Conservation (phyloP, 2,329 filamentous ascomycete species). For the Knufia fluminis region DNA sequence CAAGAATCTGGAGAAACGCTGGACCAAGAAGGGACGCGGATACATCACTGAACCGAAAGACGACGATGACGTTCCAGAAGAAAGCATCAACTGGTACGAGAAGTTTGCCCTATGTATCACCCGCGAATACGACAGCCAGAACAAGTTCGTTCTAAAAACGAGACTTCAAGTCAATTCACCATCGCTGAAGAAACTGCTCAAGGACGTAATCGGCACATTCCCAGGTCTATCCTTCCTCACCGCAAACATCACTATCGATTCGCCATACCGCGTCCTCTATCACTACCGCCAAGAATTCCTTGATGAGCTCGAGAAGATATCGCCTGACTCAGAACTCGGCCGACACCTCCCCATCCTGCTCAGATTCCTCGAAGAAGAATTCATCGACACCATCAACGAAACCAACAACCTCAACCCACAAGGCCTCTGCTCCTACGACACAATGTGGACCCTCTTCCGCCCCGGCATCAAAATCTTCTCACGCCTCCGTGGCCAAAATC, state of each 20-base stretch:
- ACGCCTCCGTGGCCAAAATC: constrained; percentile 62
- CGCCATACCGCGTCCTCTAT: constrained; percentile 65
- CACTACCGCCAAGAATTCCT: constrained; percentile 64
- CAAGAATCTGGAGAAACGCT: constrained; percentile 8
- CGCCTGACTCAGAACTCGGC: constrained; percentile 27
- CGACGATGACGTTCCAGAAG: constrained; percentile 8
- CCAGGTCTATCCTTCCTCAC: constrained; percentile 72
- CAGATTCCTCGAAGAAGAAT: constrained; percentile 70
- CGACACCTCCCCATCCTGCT: constrained; percentile 57
- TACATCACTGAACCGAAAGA: constrained; percentile 9
- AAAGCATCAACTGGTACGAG: constrained; percentile 6
- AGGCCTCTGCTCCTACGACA: constrained; percentile 56
- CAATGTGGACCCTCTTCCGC: constrained; percentile 83
- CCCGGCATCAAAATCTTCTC: constrained; percentile 73
- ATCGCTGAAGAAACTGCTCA: constrained; percentile 59
- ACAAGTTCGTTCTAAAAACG: constrained; percentile 31
- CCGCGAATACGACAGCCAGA: background rate
- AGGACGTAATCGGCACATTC: constrained; percentile 63
- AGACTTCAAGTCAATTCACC: constrained; percentile 81
- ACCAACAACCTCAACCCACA: constrained; percentile 71
- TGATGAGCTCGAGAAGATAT: constrained; percentile 50
- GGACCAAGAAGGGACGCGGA: constrained; percentile 7
- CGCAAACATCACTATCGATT: constrained; percentile 64
- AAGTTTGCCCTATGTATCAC: constrained; percentile 9
- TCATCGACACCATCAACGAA: constrained; percentile 65